These are phyloP conservation scores for Lignosus rhinocerotis DNA, from an alignment of 1,284 basidiomycete genomes.

Conservation along the genomic window DNA sequence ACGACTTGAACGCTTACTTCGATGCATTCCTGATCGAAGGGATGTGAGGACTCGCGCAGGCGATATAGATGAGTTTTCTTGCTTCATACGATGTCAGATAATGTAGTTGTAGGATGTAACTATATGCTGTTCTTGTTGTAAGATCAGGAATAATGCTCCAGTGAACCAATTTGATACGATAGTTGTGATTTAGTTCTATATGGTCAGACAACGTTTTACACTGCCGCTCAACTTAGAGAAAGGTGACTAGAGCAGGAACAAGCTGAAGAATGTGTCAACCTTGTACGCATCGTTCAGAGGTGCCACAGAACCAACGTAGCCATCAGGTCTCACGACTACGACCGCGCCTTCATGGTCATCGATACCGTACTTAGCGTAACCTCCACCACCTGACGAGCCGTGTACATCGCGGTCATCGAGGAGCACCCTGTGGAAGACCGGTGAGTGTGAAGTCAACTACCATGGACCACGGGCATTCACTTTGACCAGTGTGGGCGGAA, in stretches of 20 bases:
- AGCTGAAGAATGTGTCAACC: conserved; percentile 52
- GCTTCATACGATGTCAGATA: not conserved
- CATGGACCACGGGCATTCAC: not conserved
- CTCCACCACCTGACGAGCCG: conserved; percentile 37
- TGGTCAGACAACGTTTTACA: not conserved
- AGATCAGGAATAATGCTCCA: not conserved
- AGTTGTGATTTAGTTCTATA: no score
- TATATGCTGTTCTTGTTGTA: not conserved
- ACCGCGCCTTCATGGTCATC: conserved; percentile 51
- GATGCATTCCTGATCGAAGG: conserved; percentile 36
- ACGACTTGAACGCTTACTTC: conserved; percentile 54
- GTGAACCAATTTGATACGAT: no score
- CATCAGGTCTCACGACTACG: conserved; percentile 73
- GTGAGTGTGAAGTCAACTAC: not conserved
- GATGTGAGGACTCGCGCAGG: not conserved
- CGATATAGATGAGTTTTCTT: not conserved
- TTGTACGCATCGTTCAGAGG: conserved; percentile 46
- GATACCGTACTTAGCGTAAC: conserved; percentile 56
- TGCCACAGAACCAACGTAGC: conserved; percentile 64
- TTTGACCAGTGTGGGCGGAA: not conserved
- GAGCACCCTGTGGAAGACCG: conserved; percentile 27
- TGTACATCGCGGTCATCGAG: conserved; percentile 39
- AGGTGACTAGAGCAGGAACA: conserved; percentile 34
- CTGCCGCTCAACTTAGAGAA: not conserved
- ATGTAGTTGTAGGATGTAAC: not conserved